Percentiles rank a stretch among this genome's conserved stretches.
Evolutionary conservation across 176 grass and related monocot species (phyloP).

Genomic region (Oryza nivara): DNA sequence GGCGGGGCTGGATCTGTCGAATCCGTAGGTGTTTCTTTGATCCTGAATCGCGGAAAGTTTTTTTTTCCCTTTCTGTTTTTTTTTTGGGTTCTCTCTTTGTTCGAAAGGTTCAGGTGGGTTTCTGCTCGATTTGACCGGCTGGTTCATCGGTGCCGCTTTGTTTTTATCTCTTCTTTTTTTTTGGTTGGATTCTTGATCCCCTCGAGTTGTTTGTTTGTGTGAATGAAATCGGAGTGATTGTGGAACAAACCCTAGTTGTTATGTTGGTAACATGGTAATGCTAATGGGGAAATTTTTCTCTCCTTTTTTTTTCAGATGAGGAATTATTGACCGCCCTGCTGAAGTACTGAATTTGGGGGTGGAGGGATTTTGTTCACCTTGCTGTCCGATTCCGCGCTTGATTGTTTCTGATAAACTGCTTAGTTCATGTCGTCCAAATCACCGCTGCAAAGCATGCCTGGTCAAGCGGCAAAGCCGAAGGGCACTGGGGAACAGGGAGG

Average conservation of each 20-base stretch:
- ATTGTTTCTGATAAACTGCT: slow-evolving; percentile 28
- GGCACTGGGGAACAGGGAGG: slow-evolving; percentile 33
- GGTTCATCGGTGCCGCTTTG: slow-evolving; percentile 8
- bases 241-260: slow-evolving; percentile 14
- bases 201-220: background rate
- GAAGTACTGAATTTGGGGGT: background rate
- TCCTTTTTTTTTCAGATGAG: slow-evolving; percentile 36
- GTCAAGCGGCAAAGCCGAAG: slow-evolving; percentile 28
- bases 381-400: background rate
- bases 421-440: slow-evolving; percentile 43
- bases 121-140: background rate
- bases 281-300: background rate
- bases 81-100: background rate
- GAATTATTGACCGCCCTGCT: background rate
- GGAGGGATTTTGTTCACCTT: slow-evolving; percentile 16
- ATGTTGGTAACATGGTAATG: background rate
- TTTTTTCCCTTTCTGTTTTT: too few species aligned
- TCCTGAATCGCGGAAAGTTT: slow-evolving; percentile 7
- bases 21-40: slow-evolving; percentile 3
- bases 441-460: slow-evolving; percentile 14
- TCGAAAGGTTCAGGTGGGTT: background rate
- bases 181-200: background rate
- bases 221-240: background rate
- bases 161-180: background rate
- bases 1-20: slow-evolving; percentile 44